Conservation (phyloP, 148 eudicot genomes). For the Arbutus unedo region DNA sequence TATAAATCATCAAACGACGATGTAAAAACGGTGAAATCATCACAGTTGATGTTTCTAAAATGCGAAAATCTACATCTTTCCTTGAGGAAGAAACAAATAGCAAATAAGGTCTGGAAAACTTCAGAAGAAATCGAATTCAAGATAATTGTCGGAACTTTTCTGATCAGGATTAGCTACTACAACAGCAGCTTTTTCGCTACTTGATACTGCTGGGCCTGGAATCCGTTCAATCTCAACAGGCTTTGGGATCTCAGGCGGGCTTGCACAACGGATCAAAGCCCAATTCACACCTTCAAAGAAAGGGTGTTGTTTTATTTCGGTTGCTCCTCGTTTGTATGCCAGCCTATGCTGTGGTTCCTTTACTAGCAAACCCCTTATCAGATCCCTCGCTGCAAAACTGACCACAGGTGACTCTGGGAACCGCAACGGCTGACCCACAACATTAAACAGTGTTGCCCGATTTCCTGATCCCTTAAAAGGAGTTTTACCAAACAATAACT, state of each 20-base stretch:
- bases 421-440: slow-evolving; percentile 77
- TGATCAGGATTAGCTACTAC: slow-evolving; percentile 32
- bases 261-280: slow-evolving; percentile 87
- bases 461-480: slow-evolving; percentile 90
- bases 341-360: slow-evolving; percentile 83
- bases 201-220: slow-evolving; percentile 38
- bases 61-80: slow-evolving; percentile 17
- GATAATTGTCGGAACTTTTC: slow-evolving; percentile 73
- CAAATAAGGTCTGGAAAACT: slow-evolving; percentile 13
- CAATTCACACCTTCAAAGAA: slow-evolving; percentile 92
- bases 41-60: slow-evolving; percentile 8
- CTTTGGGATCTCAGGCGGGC: slow-evolving; percentile 79
- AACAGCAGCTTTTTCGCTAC: slow-evolving; percentile 49
- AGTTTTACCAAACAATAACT: slow-evolving; percentile 75
- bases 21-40: slow-evolving; percentile 13
- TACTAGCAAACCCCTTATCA: slow-evolving; percentile 76
- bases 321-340: slow-evolving; percentile 80
- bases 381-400: slow-evolving; percentile 77
- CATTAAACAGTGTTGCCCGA: slow-evolving; percentile 83
- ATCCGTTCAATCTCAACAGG: slow-evolving; percentile 63
- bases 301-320: slow-evolving; percentile 86
- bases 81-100: slow-evolving; percentile 17
- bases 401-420: slow-evolving; percentile 76
- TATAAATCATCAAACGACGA: slow-evolving; percentile 14
- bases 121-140: slow-evolving; percentile 92